Evolutionary conservation across 2,329 filamentous ascomycete species (phyloP).

Genomic region (Diplodia mutila): DNA sequence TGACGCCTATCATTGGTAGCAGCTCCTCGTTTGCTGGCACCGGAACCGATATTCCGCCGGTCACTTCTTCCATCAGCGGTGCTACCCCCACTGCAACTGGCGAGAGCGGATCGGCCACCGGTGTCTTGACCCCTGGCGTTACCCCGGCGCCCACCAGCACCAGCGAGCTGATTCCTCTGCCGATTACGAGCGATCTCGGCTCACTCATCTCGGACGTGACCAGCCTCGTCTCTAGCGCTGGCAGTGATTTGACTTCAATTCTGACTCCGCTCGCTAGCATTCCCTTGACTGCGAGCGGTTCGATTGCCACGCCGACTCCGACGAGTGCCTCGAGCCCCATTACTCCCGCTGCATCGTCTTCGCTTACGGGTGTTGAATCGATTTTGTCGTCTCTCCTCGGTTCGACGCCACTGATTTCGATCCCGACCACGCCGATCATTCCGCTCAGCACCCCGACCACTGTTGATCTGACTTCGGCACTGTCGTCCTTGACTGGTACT

Average conservation of each 20-base stretch:
- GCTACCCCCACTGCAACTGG: not conserved
- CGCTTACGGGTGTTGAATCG: not conserved
- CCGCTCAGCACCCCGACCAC: slow-evolving; percentile 20
- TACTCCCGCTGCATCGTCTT: not conserved
- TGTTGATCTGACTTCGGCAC: slow-evolving; percentile 18
- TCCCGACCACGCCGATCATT: slow-evolving; percentile 24
- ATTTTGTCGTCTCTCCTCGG: slow-evolving; percentile 24
- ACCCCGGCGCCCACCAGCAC: slow-evolving; percentile 13
- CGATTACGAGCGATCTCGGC: slow-evolving; percentile 20
- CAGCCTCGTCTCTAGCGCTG: slow-evolving; percentile 16
- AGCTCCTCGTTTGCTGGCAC: slow-evolving; percentile 2
- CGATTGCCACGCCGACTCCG: not conserved
- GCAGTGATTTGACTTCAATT: slow-evolving; percentile 5
- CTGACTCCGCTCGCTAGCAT: slow-evolving; percentile 13
- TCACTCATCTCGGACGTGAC: slow-evolving; percentile 19
- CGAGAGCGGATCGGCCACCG: not conserved
- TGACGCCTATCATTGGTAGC: slow-evolving; percentile 12
- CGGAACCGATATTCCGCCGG: not conserved
- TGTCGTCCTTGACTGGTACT: slow-evolving; percentile 12
- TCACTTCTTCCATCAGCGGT: not conserved
- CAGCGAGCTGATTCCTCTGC: slow-evolving; percentile 15
- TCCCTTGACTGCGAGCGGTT: not conserved
- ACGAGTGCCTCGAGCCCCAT: slow-evolving; percentile 2
- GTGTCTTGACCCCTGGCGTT: not conserved
- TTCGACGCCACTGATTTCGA: slow-evolving; percentile 16